Percentiles rank a stretch among this genome's conserved stretches.
These are phyloP conservation scores for Fusarium sp. DNA, from an alignment of 2,329 filamentous ascomycete genomes.

Conservation along the genomic window DNA sequence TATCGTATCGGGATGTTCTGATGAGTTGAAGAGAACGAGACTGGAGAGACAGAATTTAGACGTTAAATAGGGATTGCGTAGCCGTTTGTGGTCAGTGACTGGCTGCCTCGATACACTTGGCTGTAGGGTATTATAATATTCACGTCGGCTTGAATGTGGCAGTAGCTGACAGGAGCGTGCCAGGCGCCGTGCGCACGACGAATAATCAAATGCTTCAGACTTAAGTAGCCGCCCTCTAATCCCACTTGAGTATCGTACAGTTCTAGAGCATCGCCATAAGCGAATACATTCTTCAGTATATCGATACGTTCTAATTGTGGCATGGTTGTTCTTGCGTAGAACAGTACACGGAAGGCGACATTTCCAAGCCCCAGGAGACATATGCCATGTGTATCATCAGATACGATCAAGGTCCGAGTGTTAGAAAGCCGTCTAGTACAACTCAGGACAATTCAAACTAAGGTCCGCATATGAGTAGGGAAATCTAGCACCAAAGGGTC, in stretches of 20 bases:
- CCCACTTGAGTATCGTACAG: not conserved
- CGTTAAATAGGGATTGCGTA: no score
- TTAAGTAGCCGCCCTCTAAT: not conserved
- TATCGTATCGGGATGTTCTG: not conserved
- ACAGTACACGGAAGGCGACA: not conserved
- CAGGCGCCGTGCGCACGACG: no score
- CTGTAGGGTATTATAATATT: not conserved
- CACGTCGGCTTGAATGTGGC: no score
- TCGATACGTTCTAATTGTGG: not conserved
- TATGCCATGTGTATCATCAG: not conserved
- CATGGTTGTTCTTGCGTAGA: not conserved
- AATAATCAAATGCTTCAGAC: not conserved
- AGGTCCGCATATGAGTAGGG: no score
- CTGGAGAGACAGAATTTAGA: not conserved
- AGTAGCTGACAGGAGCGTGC: no score
- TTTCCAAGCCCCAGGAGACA: not conserved
- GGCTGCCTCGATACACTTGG: not conserved
- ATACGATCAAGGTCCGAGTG: not conserved
- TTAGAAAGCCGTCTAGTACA: not conserved
- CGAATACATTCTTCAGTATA: not conserved
- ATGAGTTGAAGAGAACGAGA: not conserved
- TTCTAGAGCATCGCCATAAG: not conserved
- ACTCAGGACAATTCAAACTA: not conserved
- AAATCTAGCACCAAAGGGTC: no score
- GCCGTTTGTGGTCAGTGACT: not conserved